A percentile compares a stretch with the other conserved stretches of the same genome.
These are phyloP conservation scores for Erodium trifolium DNA, from an alignment of 441 rosid species.

Conservation along the genomic window DNA sequence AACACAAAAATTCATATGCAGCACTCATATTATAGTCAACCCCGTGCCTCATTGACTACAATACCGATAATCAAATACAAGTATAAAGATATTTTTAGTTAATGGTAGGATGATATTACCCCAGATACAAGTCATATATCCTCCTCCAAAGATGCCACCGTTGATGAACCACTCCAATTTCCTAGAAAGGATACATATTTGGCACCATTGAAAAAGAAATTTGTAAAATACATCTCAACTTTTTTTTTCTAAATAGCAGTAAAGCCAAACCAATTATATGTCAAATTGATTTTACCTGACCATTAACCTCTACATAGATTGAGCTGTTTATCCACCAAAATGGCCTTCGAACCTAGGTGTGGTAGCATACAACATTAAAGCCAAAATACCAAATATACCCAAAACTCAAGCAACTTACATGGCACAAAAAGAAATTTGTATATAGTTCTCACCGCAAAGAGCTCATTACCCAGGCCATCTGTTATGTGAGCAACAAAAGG, in stretches of 20 bases:
- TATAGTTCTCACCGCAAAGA: conserved; percentile 56
- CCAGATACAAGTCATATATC: conserved; percentile 83
- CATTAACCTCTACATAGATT: conserved; percentile 79
- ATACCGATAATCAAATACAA: not conserved
- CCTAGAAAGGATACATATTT: conserved; percentile 34
- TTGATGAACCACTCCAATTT: conserved; percentile 87
- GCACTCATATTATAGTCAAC: not conserved
- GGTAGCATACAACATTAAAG: conserved; percentile 21
- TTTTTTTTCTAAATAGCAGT: conserved; percentile 5
- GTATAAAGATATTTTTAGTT: not conserved
- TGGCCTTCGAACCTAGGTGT: conserved; percentile 78
- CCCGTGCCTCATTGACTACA: not conserved
- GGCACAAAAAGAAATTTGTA: not conserved
- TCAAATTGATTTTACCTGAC: conserved; percentile 48
- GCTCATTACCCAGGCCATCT: conserved; percentile 66
- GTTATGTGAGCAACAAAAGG: conserved; percentile 79
- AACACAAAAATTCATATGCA: not conserved
- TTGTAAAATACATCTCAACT: conserved; percentile 12
- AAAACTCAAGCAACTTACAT: conserved; percentile 15
- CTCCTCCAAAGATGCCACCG: conserved; percentile 99
- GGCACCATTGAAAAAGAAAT: conserved; percentile 8
- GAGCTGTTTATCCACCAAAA: conserved; percentile 98
- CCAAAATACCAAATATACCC: conserved; percentile 20
- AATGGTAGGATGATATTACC: conserved; percentile 39
- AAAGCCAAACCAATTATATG: conserved; percentile 5